Evolutionary conservation across 106 monocot genomes (phyloP).

Genomic region (Xerophyta viscosa): DNA sequence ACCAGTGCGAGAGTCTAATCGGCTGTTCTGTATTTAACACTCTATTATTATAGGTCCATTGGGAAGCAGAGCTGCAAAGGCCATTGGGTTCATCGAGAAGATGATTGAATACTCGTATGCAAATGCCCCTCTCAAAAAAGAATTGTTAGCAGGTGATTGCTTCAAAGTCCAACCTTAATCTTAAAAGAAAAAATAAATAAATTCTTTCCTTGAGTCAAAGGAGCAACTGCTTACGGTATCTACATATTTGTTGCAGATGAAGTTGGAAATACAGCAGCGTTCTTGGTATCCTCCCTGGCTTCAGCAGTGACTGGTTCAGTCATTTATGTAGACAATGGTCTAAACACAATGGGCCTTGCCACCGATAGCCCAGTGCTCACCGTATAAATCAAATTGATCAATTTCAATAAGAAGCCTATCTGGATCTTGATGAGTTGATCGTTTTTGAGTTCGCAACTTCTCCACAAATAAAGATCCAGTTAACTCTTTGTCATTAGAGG

Average conservation of each 20-base stretch:
- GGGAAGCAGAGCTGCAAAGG: slow-evolving; percentile 48
- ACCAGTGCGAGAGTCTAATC: too few species aligned
- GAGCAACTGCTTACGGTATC: not conserved
- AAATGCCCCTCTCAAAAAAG: slow-evolving; percentile 43
- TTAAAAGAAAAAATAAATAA: too few species aligned
- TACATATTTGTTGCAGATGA: slow-evolving; percentile 30
- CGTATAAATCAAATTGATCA: too few species aligned
- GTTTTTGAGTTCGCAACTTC: too few species aligned
- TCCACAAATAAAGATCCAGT: too few species aligned
- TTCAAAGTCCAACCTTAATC: not conserved
- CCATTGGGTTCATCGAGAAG: slow-evolving; percentile 44
- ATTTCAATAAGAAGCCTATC: too few species aligned
- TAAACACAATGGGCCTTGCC: slow-evolving; percentile 62
- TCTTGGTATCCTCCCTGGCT: slow-evolving; percentile 58
- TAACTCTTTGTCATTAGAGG: too few species aligned
- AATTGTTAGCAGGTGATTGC: slow-evolving; percentile 31
- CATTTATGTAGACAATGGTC: slow-evolving; percentile 58
- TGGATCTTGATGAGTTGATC: too few species aligned
- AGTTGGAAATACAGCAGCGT: slow-evolving; percentile 58
- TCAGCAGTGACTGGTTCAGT: slow-evolving; percentile 63
- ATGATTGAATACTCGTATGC: slow-evolving; percentile 45
- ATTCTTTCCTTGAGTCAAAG: not conserved
- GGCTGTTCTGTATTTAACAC: too few species aligned
- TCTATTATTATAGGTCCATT: slow-evolving; percentile 23
- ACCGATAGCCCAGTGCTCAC: slow-evolving; percentile 45